Evolutionary conservation across 768 basidiomycete species (phyloP).

Genomic region (Boletus subparvulus): DNA sequence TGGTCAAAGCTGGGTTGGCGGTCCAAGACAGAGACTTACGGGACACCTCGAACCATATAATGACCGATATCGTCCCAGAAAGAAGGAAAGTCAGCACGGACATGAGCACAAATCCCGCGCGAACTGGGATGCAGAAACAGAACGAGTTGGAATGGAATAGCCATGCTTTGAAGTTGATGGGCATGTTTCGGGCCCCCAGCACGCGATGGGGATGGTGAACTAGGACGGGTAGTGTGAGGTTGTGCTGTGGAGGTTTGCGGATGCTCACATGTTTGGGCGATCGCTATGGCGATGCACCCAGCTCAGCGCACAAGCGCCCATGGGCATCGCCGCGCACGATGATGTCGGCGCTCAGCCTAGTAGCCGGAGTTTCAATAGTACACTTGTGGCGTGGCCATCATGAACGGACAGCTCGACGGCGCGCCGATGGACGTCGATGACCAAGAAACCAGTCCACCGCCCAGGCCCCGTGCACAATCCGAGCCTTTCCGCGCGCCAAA

Average conservation of each 20-base stretch:
- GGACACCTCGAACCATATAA: conserved; percentile 62
- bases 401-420: not conserved
- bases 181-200: conserved; percentile 30
- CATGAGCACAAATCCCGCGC: conserved; percentile 58
- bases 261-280: not conserved
- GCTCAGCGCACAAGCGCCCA: not conserved
- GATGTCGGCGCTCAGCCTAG: not conserved
- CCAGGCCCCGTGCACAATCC: conserved; percentile 27
- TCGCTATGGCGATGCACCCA: conserved; percentile 14
- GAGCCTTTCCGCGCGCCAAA: conserved; percentile 30
- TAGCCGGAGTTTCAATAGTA: conserved; percentile 21
- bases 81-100: conserved; percentile 53
- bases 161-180: conserved; percentile 43
- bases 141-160: conserved; percentile 53
- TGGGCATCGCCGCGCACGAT: not conserved
- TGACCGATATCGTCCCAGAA: conserved; percentile 50
- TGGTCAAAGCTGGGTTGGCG: not conserved
- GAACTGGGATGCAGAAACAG: conserved; percentile 64
- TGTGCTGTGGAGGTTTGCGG: not conserved
- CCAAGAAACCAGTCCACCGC: conserved; percentile 19
- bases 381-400: too few relatives aligned
- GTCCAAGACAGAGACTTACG: conserved; percentile 39
- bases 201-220: not conserved
- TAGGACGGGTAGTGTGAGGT: not conserved
- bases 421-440: conserved; percentile 31